Base-by-base conservation (phyloP, 179 eudicot genomes). In the Spergularia azorica region DNA sequence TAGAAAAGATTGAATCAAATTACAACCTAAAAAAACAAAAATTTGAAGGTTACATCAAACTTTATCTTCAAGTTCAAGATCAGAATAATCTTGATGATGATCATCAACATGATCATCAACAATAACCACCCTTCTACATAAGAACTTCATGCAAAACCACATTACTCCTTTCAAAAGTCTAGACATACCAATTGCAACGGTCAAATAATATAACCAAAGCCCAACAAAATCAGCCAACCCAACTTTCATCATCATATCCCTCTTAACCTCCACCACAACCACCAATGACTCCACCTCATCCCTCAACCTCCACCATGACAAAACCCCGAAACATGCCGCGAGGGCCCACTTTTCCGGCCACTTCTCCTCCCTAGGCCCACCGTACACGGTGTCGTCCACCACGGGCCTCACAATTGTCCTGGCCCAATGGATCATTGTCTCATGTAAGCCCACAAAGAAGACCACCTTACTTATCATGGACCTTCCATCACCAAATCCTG, bases 291-390 rank as follows among this genome's bases (percentile, higher is more conserved):
- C 96, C 62, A 88, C 89, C 81, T 92, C 97, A 43, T 79, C 88
- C 76, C 90, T 85, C 89, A 94, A 61, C 75, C 87, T 80, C 91
- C 90, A 83, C 96, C 96, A 92, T 86, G 94, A 89, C 83, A 94
- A 82, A 38, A 70, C 62, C n/a, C 91, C 90, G 39, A 86, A 90
- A 46, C 86, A 72, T 0, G 67, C 81, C 1, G 92, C 94, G 76
- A 88, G 50, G 16, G 73, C 88, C 86, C 81, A 84, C 86, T 82
- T 88, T 82, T 90, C 96, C 8, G 70, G 71, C 89, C 87, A 80
- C 80, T 77, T 66, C 70, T 87, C 97, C 76, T 83, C 80, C 73
- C 63, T 82, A 10, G 76, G 71, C 58, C 77, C 75, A 59, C 91
- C 92, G 6, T 71, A 88, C 15, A 89, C 58, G 0, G 94, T 85